Conservation (phyloP, 176 grass and related monocot species). For the Zea luxurians region DNA sequence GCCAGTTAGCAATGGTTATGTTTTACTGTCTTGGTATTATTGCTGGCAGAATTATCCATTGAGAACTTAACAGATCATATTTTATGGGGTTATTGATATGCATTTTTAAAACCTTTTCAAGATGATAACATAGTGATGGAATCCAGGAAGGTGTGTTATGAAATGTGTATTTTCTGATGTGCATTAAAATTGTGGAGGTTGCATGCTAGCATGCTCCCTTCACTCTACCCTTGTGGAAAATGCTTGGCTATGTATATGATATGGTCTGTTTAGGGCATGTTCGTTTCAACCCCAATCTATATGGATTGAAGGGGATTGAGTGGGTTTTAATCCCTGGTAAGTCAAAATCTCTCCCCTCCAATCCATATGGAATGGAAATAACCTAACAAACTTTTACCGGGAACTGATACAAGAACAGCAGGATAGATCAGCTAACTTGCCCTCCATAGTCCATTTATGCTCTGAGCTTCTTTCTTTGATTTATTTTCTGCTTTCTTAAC, state of each 20-base stretch:
- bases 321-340: too few relatives aligned
- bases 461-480: background rate
- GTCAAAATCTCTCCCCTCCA: too few relatives aligned
- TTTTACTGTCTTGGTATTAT: conserved; percentile 14
- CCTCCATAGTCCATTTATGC: background rate
- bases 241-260: conserved; percentile 4
- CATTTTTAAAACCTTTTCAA: background rate
- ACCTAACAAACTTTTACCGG: background rate
- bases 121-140: background rate
- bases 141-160: background rate
- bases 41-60: conserved; percentile 1
- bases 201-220: background rate
- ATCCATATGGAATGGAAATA: too few relatives aligned
- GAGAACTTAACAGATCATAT: background rate
- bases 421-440: background rate
- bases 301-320: too few relatives aligned
- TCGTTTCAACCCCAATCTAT: too few relatives aligned
- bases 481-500: background rate
- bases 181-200: background rate
- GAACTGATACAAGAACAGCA: background rate
- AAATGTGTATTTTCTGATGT: background rate
- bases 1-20: background rate
- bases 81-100: background rate
- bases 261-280: background rate
- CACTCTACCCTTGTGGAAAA: background rate